These are phyloP conservation scores for Hypoxylon fuscum DNA, from an alignment of 495 filamentous ascomycete genomes.

Conservation along the genomic window DNA sequence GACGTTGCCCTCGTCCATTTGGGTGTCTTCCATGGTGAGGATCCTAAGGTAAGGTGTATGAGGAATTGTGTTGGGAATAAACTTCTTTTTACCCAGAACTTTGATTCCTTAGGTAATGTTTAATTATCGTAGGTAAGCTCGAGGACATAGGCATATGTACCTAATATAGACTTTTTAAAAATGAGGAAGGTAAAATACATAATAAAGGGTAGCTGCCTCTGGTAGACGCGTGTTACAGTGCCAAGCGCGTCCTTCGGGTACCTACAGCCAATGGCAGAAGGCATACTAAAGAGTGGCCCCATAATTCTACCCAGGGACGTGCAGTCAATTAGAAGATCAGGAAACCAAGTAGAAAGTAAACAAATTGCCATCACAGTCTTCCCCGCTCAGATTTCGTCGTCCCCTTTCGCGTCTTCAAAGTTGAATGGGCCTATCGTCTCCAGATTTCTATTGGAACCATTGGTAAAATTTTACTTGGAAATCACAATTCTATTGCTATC, in stretches of 20 bases:
- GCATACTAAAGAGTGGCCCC: conserved; percentile 1
- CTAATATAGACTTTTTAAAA: too few species aligned
- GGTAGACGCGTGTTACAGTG: conserved; percentile 23
- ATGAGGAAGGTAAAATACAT: too few species aligned
- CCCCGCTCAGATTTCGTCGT: conserved; percentile 22
- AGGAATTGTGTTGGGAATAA: neutral
- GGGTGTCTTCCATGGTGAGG: conserved; percentile 56
- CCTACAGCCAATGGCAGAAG: conserved; percentile 11
- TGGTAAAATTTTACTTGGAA: conserved; percentile 6
- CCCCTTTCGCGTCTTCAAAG: conserved; percentile 14
- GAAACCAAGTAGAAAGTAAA: conserved; percentile 32
- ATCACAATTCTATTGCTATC: neutral
- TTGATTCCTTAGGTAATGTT: too few species aligned
- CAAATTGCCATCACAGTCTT: conserved; percentile 18
- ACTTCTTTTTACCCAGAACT: too few species aligned
- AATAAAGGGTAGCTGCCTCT: conserved; percentile 8
- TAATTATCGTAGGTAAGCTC: too few species aligned
- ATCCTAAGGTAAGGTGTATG: neutral
- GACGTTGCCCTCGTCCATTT: conserved; percentile 54
- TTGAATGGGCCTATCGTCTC: neutral
- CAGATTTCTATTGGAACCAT: conserved; percentile 1
- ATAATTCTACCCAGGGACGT: conserved; percentile 15
- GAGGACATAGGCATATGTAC: too few species aligned
- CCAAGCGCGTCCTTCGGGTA: conserved; percentile 15
- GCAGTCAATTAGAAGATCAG: conserved; percentile 17